Base-by-base conservation (phyloP, 2,329 filamentous ascomycete species). In the Fusarium begoniae region DNA sequence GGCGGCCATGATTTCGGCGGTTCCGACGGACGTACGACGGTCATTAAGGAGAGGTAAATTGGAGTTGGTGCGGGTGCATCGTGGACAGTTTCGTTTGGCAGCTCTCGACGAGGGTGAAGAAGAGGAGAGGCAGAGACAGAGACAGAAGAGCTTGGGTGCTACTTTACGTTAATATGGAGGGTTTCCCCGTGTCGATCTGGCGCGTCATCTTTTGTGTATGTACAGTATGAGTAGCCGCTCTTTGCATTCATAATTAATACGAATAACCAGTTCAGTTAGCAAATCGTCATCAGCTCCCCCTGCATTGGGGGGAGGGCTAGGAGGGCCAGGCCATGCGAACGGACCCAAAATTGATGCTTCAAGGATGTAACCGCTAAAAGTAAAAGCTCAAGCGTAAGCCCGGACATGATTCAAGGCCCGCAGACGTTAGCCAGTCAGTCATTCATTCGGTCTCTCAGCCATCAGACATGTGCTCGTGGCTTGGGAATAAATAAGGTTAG, bases 1-100 rank as follows among this genome's bases (percentile, higher is more conserved):
- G 24, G n/a, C 63, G 24, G 69, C 68, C 72, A 74, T 74, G 56
- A 45, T 71, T 53, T 55, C 35, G 51, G 58, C 41, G 63, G 37
- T 67, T 51, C 50, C 43, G 62, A 32, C 44, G 67, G 58, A 69
- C 38, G 26, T 68, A 56, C 47, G 32, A 51, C 67, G 71, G 45
- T 70, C 67, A 70, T 70, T 18, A 47, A 48, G 55, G 35, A 30
- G 37, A 43, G 26, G 56, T 38, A 37, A 20, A 43, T 30, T 22
- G n/a, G 20, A 7, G 24, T 28, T 38, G 18, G 40, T 18, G 32
- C 32, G 30, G 37, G n/a, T 40, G n/a, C 37, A 58, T 58, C 22
- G 41, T 50, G 55, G 28, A 24, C 47, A 11, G 17, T 28, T 12
- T 53, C 22, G 4, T 17, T 22, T 57, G 40, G 20, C 54, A 58